Evolutionary conservation across 1,284 basidiomycete genomes (phyloP), one percentile per base, ranked within the genome.

Genomic region (Rhizopogon parksii): DNA sequence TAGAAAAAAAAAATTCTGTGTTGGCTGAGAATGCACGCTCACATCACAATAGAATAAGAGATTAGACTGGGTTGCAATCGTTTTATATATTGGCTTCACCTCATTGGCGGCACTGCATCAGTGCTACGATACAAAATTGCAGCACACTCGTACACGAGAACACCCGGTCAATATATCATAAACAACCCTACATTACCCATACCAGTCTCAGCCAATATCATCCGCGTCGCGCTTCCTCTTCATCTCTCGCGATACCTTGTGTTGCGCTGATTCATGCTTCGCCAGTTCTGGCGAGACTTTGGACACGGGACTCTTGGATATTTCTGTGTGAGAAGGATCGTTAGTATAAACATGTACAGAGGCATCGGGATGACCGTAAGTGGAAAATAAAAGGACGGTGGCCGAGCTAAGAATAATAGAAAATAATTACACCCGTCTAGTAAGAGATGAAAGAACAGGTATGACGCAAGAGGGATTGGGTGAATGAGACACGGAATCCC

Each of bases 291-390:
- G 70, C 12, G 92, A 79, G 54, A 95, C 87, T 64, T 91, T 93
- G n/a, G 88, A 91, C 56, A 91, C 85, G 0, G 92, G 90, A 59
- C 88, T 91, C 76, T 96, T 96, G 27, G 86, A 84, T 54, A 97
- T 92, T 69, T 96, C 93, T 86, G 67, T 39, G 25, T 32, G 46
- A 38, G 9, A 39, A 14, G 36, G 49, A 32, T 50, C 36, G 53
- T 67, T 48, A 65, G 50, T 51, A 47, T 32, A 32, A 32, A 11
- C 4, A 12, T 12, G 2, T 32, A 50, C 21, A 24, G 21, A 24
- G 21, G 30, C 6, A 45, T 8, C 27, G 2, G 27, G 39, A 35
- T 24, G 21, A 40, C 30, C 1, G 1, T 3, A n/a, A 5, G 8
- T 42, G 6, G 14, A 37, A 40, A 48, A 46, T 46, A 49, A 47